These are phyloP conservation scores for Hexamita inflata DNA, from an alignment of 208 protist genomes.

Conservation along the genomic window DNA sequence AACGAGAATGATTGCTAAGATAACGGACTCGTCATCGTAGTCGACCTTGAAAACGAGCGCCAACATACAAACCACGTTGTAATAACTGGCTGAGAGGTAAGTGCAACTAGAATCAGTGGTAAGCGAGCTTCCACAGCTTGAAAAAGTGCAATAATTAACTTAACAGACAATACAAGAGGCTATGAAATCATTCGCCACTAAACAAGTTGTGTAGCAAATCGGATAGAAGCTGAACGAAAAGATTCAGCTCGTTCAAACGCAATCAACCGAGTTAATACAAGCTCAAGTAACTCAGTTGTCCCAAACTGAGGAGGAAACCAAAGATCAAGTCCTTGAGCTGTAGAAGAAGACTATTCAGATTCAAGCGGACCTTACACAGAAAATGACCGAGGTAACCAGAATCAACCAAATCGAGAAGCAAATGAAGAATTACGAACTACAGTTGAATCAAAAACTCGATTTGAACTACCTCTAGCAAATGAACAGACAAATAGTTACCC, in stretches of 20 bases:
- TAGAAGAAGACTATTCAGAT: not conserved
- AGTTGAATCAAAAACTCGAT: not conserved
- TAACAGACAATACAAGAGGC: not conserved
- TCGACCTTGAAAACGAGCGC: not conserved
- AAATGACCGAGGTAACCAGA: not conserved
- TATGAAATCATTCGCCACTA: not conserved
- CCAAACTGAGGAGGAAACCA: not conserved
- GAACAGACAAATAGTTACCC: not conserved
- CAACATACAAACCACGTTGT: not conserved
- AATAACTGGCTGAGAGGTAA: not conserved
- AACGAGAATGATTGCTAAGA: not conserved
- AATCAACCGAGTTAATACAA: not conserved
- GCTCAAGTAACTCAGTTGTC: not conserved
- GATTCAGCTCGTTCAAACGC: not conserved
- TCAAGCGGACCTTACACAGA: not conserved
- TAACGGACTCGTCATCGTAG: not conserved
- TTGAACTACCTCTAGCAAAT: not conserved
- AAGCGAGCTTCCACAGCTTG: not conserved
- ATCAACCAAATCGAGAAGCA: not conserved
- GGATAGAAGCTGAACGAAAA: not conserved
- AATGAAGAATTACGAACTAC: not conserved
- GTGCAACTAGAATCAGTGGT: not conserved
- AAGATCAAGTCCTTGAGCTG: not conserved
- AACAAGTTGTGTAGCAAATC: not conserved
- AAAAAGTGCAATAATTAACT: not conserved